Evolutionary conservation across 495 filamentous ascomycete genomes (phyloP), one percentile per base, ranked within the genome.

Genomic region (Neurospora intermedia): DNA sequence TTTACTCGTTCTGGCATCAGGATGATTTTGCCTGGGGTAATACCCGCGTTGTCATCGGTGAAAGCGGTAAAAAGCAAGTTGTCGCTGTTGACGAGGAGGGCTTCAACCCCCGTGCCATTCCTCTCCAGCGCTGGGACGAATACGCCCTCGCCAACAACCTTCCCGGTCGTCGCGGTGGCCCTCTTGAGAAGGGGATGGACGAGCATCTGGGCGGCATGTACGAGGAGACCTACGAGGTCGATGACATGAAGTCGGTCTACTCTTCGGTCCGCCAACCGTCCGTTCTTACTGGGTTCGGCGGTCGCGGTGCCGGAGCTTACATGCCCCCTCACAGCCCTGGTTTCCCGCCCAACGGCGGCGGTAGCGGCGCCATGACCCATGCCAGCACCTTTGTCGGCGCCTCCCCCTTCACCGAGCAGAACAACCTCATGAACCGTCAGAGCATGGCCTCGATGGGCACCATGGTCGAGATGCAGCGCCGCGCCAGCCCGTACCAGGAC

Each of bases 1-100:
- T 99, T 76, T 99, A 98, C 84, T 96, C 96, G 0, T 99, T 99
- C 90, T 99, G 96, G 96, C 95, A 97, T 79, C 94, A 97, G 81
- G 96, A 99, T 83, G 93, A 99, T 83, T 99, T 99, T 85, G 88
- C 90, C 8, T 99, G 96, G 96, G 96, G 96, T 87, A 98, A 93
- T 81, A 99, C 96, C 0, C 94, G 96, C 86, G 89, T 99, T 74
- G 96, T 99, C 78, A 91, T 98, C 75, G 94, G 92, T 43, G 96
- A 99, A 79, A 92, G 94, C 77, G 95, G 94, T 70, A 89, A 89
- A 75, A 97, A 96, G 83, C 91, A 96, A 75, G 83, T 98, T 27
- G 87, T 99, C 43, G 94, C 94, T 1, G 89, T 93, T 10, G 91
- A 94, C 69, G 94, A 97, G 73, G 93, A 96, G 76, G 87, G 86